Base-by-base conservation (phyloP, 164 flowering plant species). In the Berberis thunbergii region DNA sequence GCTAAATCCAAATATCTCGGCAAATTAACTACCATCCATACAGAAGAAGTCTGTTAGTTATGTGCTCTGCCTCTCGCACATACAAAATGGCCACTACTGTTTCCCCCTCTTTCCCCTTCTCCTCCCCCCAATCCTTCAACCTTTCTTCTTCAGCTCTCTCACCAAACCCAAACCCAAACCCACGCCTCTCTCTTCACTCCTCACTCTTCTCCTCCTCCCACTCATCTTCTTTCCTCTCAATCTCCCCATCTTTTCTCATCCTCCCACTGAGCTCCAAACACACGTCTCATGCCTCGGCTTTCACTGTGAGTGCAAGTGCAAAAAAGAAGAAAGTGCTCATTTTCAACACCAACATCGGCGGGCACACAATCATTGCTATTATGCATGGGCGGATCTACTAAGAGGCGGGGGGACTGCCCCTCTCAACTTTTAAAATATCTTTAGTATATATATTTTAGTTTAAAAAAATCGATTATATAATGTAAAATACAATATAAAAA, bases 291-390 rank as follows among this genome's bases (percentile, higher is more conserved):
- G 7, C 46, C 40, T 73, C 79, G 57, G 58, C 80, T 49, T 84
- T 83, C 59, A 73, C 56, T 2, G 74, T 85, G 54, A 74, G 57
- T 62, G 89, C 85, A 43, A 71, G 70, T 52, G 65, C 66, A 10
- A 83, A 80, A 75, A 94, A 94, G 82, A 94, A 86, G 81, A 86
- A 83, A 53, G 97, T 94, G 48, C 89, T 94, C 13, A 87, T 94
- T 54, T 79, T 94, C 38, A 94, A 91, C 71, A 81, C 99, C 10
- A 82, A 91, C 84, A 84, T 91, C 54, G 97, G 99, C 11, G 99
- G 91, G 41, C 99, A 94, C 69, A 89, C 99, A 3, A 80, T 94
- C 40, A 94, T 94, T 50, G 99, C 99, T 5, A 68, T 94, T 26
- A 1, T 94, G 54, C 26, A 26, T 26, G 26, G 26, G 26, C 26